Base-by-base conservation (phyloP, 1,139 yeast genomes). In the Williopsis jadinii region DNA sequence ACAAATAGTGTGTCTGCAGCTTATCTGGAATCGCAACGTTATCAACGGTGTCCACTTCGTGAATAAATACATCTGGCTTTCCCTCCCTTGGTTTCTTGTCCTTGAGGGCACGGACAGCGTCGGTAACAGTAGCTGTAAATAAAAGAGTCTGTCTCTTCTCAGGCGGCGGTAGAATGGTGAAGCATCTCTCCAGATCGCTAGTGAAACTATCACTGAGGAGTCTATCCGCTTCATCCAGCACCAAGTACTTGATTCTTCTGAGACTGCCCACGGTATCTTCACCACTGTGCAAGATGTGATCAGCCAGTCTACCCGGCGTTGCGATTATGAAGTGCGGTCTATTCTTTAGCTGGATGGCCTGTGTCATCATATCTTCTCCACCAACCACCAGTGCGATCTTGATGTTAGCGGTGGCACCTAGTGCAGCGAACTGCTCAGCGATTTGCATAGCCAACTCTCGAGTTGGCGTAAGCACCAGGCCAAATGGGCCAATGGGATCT, bases 271-370 rank as follows among this genome's bases (percentile, higher is more conserved):
- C 69, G 3, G 95, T 84, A 48, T 92, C 97, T 43, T 85, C 95
- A 12, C 97, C 97, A 59, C 94, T 84, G 55, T 82, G 78, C 48
- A 84, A 64, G 28, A 92, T 81, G 62, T 92, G 97, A 59, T 87
- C 96, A 0, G 98, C 98, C 48, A 92, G 67, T 58, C 99, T 71
- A 9, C 99, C 99, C 0, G 99, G 99, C 0, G 99, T 92, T 1
- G 98, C 98, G 50, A 92, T 83, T 30, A 92, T 88, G 55, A 92
- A 84, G 65, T 94, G 98, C 0, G 98, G 98, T 53, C 80, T 79
- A 43, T 73, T 75, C 57, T 86, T 94, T 34, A 92, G 68, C 51
- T 80, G 83, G 34, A 88, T 64, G 1, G 96, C 84, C 63, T 92
- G 98, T 37, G 82, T 72, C 11, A 88, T 80, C 67, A 90, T 85